phyloP scores from a whole-genome alignment of 2,329 filamentous ascomycete genomes.

The Aspergillus ustus region DNA sequence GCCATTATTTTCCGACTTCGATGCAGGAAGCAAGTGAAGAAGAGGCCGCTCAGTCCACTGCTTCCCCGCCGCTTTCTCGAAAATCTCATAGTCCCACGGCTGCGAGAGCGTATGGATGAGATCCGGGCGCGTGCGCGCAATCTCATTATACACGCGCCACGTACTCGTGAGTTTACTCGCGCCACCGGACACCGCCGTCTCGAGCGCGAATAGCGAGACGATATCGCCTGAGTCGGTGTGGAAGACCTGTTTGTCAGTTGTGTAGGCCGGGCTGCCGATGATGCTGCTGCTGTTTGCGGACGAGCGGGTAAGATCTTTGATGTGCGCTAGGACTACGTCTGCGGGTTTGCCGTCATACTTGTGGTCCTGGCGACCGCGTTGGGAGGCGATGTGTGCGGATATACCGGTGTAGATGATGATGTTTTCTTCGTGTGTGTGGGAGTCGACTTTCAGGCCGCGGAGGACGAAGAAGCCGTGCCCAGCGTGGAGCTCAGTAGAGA shows the following conservation, averaged over 20 bases:
- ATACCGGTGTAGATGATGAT: conserved; percentile 51
- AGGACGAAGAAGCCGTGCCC: conserved; percentile 52
- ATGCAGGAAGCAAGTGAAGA: conserved; percentile 58
- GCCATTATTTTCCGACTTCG: conserved; percentile 9
- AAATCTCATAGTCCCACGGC: conserved; percentile 42
- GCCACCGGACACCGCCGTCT: conserved; percentile 54
- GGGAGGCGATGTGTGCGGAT: conserved; percentile 46
- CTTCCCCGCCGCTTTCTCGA: background rate
- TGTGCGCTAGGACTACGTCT: conserved; percentile 62
- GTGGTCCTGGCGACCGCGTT: conserved; percentile 49
- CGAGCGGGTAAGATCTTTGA: conserved; percentile 61
- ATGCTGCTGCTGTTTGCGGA: conserved; percentile 33
- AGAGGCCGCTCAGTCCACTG: conserved; percentile 35
- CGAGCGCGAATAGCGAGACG: conserved; percentile 55
- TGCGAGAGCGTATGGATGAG: conserved; percentile 56
- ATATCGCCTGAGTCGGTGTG: conserved; percentile 63
- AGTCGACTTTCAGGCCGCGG: conserved; percentile 45
- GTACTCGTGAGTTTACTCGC: conserved; percentile 58
- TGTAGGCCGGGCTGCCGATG: conserved; percentile 51
- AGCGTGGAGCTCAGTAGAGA: conserved; percentile 44
- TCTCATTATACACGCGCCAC: conserved; percentile 60
- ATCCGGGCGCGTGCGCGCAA: conserved; percentile 58
- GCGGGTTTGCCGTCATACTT: conserved; percentile 28
- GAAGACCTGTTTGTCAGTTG: conserved; percentile 51
- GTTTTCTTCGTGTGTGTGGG: conserved; percentile 41